Conservation (phyloP, 257 asterid genomes). For the Solanum virginianum region DNA sequence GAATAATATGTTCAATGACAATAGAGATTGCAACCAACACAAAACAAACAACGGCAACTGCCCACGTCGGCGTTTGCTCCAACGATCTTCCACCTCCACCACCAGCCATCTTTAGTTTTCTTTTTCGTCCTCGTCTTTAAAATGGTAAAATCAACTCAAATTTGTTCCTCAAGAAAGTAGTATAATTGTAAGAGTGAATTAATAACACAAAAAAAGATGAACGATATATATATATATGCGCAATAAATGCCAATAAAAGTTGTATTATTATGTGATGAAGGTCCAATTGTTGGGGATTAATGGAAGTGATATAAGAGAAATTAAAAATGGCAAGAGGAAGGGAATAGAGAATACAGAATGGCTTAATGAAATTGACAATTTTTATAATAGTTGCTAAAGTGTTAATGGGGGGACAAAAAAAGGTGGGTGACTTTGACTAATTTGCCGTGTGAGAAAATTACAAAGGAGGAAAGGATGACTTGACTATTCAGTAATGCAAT, state of each 20-base stretch:
- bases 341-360: neutral
- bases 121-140: neutral
- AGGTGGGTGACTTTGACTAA: neutral
- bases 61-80: conserved; percentile 78
- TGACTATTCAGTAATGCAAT: neutral
- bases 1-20: conserved; percentile 54
- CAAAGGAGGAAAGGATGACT: neutral
- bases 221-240: neutral
- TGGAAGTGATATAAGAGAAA: neutral
- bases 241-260: neutral
- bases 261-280: neutral
- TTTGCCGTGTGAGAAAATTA: neutral
- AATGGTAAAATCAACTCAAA: neutral
- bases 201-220: neutral
- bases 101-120: conserved; percentile 2
- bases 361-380: neutral
- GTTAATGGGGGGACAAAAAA: neutral
- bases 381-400: neutral
- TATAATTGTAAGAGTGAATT: neutral
- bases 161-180: neutral
- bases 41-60: conserved; percentile 64
- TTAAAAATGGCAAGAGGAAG: neutral
- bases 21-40: conserved; percentile 47
- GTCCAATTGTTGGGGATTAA: neutral
- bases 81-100: conserved; percentile 37